phyloP scores from a whole-genome alignment of 371 early-diverging fungal species.

The Thermomucor indicae-seudaticae region DNA sequence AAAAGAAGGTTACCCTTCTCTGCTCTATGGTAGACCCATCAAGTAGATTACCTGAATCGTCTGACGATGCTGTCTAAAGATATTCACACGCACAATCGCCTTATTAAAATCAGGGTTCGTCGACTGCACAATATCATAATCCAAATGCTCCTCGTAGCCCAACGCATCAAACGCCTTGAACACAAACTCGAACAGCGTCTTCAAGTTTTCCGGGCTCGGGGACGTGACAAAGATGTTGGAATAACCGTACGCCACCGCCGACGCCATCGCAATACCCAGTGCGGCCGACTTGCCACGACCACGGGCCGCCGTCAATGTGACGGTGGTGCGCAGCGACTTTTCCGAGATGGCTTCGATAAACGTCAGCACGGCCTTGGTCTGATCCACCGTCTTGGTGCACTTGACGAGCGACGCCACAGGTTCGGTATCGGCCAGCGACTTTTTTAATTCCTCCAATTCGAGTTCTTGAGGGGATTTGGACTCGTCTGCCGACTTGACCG shows the following conservation, averaged over 20 bases:
- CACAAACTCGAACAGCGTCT: slow-evolving; percentile 97
- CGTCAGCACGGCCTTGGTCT: slow-evolving; percentile 91
- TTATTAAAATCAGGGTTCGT: slow-evolving; percentile 94
- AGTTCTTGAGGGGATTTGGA: slow-evolving; percentile 56
- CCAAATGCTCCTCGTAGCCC: slow-evolving; percentile 96
- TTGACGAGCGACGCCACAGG: slow-evolving; percentile 83
- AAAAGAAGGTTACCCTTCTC: background rate
- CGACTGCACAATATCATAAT: slow-evolving; percentile 96
- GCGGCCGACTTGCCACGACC: slow-evolving; percentile 99
- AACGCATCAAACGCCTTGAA: slow-evolving; percentile 96
- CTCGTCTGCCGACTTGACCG: slow-evolving; percentile 53
- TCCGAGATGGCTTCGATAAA: slow-evolving; percentile 95
- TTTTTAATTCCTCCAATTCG: slow-evolving; percentile 80
- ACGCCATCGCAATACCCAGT: slow-evolving; percentile 94
- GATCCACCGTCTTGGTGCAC: slow-evolving; percentile 86
- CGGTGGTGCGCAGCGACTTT: slow-evolving; percentile 88
- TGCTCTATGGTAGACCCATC: too few relatives aligned
- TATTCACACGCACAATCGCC: slow-evolving; percentile 92
- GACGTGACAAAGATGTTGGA: slow-evolving; percentile 98
- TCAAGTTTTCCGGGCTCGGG: slow-evolving; percentile 97
- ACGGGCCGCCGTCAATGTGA: slow-evolving; percentile 95
- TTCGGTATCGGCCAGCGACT: slow-evolving; percentile 81
- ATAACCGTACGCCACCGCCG: slow-evolving; percentile 97
- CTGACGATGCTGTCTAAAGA: slow-evolving; percentile 96
- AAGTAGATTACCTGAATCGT: slow-evolving; percentile 75